Percentiles rank a stretch among this genome's conserved stretches.
These are phyloP conservation scores for Leishmania tarentolae DNA, from an alignment of 208 protist genomes.

Conservation along the genomic window DNA sequence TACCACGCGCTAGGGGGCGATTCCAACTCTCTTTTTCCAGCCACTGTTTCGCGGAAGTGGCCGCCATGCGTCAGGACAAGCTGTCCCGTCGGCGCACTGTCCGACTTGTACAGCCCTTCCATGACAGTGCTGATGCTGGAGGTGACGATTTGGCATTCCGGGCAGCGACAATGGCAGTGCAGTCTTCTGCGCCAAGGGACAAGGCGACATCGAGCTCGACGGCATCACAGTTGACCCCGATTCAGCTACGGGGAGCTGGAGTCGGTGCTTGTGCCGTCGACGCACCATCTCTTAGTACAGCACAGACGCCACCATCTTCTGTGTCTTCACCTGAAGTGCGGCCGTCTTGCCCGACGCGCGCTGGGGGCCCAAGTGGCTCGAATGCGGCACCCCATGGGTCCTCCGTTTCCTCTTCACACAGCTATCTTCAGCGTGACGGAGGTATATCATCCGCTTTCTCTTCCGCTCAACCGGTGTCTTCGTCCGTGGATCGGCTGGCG, in stretches of 20 bases:
- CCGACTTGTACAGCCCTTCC: slow-evolving; percentile 19
- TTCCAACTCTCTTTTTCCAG: not conserved
- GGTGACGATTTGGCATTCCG: not conserved
- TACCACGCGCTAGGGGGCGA: not conserved
- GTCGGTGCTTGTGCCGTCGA: not conserved
- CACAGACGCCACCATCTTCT: not conserved
- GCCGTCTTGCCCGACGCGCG: not conserved
- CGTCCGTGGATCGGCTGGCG: slow-evolving; percentile 21
- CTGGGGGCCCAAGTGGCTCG: not conserved
- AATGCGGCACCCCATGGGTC: not conserved
- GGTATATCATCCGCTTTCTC: not conserved
- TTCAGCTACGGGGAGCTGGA: not conserved
- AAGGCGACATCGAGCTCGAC: not conserved
- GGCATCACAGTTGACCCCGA: not conserved
- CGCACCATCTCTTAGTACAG: not conserved
- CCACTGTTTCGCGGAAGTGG: not conserved
- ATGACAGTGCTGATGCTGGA: slow-evolving; percentile 2
- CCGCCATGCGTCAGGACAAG: slow-evolving; percentile 3
- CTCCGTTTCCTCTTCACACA: not conserved
- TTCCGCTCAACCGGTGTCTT: slow-evolving; percentile 1
- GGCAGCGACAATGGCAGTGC: not conserved
- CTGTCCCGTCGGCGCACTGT: not conserved
- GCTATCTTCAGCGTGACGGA: not conserved
- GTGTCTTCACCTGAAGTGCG: not conserved
- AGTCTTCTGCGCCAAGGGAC: not conserved